Evolutionary conservation across 2,329 filamentous ascomycete genomes (phyloP).

Genomic region (Ophiostoma sp.): DNA sequence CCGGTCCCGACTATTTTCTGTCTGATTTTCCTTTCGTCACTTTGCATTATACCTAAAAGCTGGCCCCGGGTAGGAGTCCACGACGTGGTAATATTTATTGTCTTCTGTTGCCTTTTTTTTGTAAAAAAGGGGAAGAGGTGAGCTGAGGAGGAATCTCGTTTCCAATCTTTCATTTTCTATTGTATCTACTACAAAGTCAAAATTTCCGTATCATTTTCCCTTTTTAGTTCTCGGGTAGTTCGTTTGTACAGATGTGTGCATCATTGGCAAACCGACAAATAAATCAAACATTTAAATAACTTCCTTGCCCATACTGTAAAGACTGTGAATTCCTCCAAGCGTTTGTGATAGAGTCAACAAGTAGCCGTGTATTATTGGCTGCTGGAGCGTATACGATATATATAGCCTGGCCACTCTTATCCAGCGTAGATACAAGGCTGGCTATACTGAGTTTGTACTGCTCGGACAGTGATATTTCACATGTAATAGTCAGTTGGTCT

Average conservation of each 20-base stretch:
- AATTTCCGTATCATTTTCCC: not conserved
- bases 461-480: too few relatives aligned
- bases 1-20: constrained; percentile 15
- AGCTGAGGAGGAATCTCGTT: not conserved
- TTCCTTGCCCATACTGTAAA: too few relatives aligned
- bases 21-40: constrained; percentile 12
- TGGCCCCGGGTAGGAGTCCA: constrained; percentile 28
- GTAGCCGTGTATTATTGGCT: too few relatives aligned
- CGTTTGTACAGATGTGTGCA: not conserved
- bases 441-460: too few relatives aligned
- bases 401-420: too few relatives aligned
- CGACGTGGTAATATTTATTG: constrained; percentile 25
- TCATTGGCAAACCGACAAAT: not conserved
- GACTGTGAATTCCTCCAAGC: not conserved
- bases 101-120: not conserved
- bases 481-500: too few relatives aligned
- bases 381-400: too few relatives aligned
- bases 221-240: not conserved
- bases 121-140: not conserved
- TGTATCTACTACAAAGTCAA: constrained; percentile 13
- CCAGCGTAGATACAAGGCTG: too few relatives aligned
- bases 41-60: constrained; percentile 23
- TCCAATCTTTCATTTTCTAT: not conserved
- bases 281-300: not conserved
- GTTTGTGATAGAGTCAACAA: not conserved